phyloP scores from a whole-genome alignment of 805 yeast genomes.

The Priceomyces castillae region DNA sequence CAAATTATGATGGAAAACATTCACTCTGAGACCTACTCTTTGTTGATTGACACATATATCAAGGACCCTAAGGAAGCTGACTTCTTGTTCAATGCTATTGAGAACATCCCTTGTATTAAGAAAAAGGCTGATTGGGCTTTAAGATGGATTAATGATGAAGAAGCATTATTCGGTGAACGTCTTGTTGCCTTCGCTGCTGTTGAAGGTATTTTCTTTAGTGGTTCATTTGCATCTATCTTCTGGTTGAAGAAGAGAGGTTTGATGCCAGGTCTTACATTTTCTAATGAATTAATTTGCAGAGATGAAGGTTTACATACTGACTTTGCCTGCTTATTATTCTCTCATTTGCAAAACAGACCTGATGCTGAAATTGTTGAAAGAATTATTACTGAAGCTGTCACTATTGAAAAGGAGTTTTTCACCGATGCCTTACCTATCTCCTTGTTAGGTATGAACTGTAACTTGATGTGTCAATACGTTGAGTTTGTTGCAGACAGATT shows the following conservation, averaged over 20 bases:
- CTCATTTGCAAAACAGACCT: slow-evolving; percentile 91
- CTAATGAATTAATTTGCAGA: slow-evolving; percentile 95
- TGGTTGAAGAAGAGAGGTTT: slow-evolving; percentile 99
- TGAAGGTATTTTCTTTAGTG: slow-evolving; percentile 97
- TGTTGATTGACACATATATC: slow-evolving; percentile 90
- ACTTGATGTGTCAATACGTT: slow-evolving; percentile 95
- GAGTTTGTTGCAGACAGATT: slow-evolving; percentile 97
- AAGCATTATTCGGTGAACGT: slow-evolving; percentile 91
- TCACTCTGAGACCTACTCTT: slow-evolving; percentile 95
- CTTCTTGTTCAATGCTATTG: slow-evolving; percentile 90
- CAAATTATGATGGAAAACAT: slow-evolving; percentile 99
- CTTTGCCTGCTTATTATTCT: slow-evolving; percentile 92
- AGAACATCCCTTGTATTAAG: slow-evolving; percentile 92
- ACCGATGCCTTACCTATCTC: slow-evolving; percentile 93
- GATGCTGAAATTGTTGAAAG: slow-evolving; percentile 70
- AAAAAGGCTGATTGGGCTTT: slow-evolving; percentile 99
- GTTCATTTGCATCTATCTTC: slow-evolving; percentile 96
- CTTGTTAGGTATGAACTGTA: slow-evolving; percentile 90
- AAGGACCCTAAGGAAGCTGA: slow-evolving; percentile 94
- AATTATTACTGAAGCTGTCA: slow-evolving; percentile 93
- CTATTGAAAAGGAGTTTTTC: slow-evolving; percentile 89
- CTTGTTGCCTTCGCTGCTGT: slow-evolving; percentile 98
- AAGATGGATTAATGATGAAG: slow-evolving; percentile 90
- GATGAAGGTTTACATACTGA: slow-evolving; percentile 99
- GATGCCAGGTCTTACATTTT: slow-evolving; percentile 98